A percentile compares a stretch with the other conserved stretches of the same genome.
Conservation (phyloP, 202 grass and related monocot species). For the Carex sylvatica region DNA sequence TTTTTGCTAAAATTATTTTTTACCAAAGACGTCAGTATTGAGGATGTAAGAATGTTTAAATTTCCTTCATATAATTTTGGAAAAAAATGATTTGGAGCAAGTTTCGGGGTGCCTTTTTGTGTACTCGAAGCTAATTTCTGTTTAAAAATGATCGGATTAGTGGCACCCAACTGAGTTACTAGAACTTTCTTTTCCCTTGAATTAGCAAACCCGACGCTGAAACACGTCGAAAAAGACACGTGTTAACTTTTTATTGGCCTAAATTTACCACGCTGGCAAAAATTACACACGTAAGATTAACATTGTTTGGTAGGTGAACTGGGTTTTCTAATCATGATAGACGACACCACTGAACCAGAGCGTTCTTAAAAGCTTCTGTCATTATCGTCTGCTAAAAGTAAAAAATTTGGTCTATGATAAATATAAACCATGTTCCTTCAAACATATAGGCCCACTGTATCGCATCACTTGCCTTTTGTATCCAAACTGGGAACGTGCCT, state of each 20-base stretch:
- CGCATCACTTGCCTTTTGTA: not conserved
- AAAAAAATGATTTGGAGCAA: not conserved
- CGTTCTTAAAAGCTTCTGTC: not conserved
- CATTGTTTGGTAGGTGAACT: not conserved
- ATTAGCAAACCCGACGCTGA: not conserved
- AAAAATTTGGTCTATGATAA: not conserved
- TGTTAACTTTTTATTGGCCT: not conserved
- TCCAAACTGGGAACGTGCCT: not conserved
- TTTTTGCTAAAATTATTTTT: slow-evolving; percentile 7
- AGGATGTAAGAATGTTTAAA: not conserved
- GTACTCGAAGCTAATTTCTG: not conserved
- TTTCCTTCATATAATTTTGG: slow-evolving; percentile 10
- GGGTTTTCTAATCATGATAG: not conserved
- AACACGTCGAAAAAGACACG: slow-evolving; percentile 32
- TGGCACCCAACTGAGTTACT: slow-evolving; percentile 4
- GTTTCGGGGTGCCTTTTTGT: not conserved
- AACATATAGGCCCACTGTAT: not conserved
- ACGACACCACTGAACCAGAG: not conserved
- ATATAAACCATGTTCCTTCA: slow-evolving; percentile 7
- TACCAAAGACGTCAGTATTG: not conserved
- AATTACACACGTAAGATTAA: not conserved
- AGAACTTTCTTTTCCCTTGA: slow-evolving; percentile 24
- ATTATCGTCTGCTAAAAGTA: not conserved
- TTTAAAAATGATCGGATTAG: not conserved
- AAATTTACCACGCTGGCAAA: slow-evolving; percentile 7